phyloP scores from a whole-genome alignment of 768 basidiomycete species.

The Lentinula guzmanii region DNA sequence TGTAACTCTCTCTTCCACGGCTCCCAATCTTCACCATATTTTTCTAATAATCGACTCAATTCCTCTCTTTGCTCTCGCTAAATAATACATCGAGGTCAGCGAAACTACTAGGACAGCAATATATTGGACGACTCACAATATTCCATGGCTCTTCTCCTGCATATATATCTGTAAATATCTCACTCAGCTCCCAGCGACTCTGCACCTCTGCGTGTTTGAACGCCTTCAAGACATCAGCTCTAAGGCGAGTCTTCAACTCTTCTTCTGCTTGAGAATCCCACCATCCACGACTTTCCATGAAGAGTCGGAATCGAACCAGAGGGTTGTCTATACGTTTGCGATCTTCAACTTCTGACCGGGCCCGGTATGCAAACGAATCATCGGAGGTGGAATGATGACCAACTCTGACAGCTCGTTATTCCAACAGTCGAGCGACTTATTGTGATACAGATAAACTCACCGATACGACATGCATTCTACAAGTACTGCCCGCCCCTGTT shows the following conservation, averaged over 20 bases:
- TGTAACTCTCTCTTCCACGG: conserved; percentile 79
- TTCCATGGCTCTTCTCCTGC: conserved; percentile 83
- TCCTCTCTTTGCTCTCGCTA: conserved; percentile 85
- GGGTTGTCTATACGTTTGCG: conserved; percentile 90
- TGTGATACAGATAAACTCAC: conserved; percentile 23
- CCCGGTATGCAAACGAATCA: conserved; percentile 91
- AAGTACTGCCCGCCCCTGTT: conserved; percentile 76
- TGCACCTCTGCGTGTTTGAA: conserved; percentile 74
- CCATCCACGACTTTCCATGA: conserved; percentile 79
- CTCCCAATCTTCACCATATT: conserved; percentile 84
- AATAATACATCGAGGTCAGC: conserved; percentile 6
- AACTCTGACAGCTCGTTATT: conserved; percentile 39
- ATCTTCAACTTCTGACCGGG: conserved; percentile 86
- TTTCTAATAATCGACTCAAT: conserved; percentile 62
- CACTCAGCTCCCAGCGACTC: conserved; percentile 63
- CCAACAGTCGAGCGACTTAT: background rate
- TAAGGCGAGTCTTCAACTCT: conserved; percentile 59
- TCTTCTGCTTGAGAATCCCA: conserved; percentile 77
- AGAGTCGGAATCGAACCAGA: conserved; percentile 76
- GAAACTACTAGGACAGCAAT: background rate
- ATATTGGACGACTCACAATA: conserved; percentile 54
- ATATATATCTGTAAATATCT: conserved; percentile 86
- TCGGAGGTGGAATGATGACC: conserved; percentile 97
- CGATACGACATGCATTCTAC: conserved; percentile 92
- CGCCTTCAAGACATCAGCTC: conserved; percentile 67